Evolutionary conservation across 2,329 filamentous ascomycete species (phyloP), one percentile per base, ranked within the genome.

Genomic region (Sphaerulina vaccinii): DNA sequence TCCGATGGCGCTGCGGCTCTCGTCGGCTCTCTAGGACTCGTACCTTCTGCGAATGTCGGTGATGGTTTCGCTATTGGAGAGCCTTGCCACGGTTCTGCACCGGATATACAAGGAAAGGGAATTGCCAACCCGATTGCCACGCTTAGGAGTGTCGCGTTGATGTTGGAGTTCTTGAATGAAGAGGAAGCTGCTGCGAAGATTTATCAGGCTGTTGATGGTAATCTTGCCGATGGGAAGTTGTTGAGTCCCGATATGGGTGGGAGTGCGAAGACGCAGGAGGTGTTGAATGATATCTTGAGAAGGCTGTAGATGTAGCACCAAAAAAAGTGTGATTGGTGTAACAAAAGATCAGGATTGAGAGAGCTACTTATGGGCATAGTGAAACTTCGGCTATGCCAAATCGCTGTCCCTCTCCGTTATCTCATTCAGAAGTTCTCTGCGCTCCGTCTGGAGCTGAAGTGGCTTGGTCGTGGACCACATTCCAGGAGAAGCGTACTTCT

Each of bases 91-190:
- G 93, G 93, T 41, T 91, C 86, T 65, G 93, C 93, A 23, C 93
- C 93, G 5, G 93, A 99, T 69, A 99, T 99, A 60, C 85, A 90
- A 82, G 93, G 93, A 62, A 79, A 87, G 79, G 84, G 86, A 60
- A 92, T 99, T 68, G 90, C 93, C 62, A 99, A 99, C 75, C 93
- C 93, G 19, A 95, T 99, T 67, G 93, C 93, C 29, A 97, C 93
- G 8, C 81, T 99, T 59, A 80, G 93, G 68, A 93, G 88, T 72
- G 87, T 90, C 13, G 93, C 88, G 27, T 79, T 96, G 57, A 97
- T 99, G 93, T 79, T 99, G 60, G 92, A 97, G 78, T 99, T 97
- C 74, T 77, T 97, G 59, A 84, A 90, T 58, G 85, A 95, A 77
- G 86, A 90, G 73, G 78, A 82, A 57, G 93, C 93, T 16, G 93